phyloP scores from a whole-genome alignment of 1,284 basidiomycete genomes.

The Moesziomyces globuligerus region DNA sequence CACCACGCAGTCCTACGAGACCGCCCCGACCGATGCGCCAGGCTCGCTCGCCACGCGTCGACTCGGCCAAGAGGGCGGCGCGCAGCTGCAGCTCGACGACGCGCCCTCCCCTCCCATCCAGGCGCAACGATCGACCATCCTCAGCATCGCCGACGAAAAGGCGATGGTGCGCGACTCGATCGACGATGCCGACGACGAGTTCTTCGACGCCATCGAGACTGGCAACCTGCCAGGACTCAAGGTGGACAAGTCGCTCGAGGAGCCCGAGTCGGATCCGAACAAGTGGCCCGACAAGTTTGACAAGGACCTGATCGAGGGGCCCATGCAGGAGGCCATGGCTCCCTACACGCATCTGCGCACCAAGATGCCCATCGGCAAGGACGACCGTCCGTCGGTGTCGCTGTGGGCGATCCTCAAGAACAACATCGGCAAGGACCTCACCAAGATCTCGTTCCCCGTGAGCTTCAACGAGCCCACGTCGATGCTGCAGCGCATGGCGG shows the following conservation, averaged over 20 bases:
- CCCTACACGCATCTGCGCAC: slow-evolving; percentile 77
- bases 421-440: slow-evolving; percentile 95
- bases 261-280: slow-evolving; percentile 18
- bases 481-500: slow-evolving; percentile 80
- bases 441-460: slow-evolving; percentile 94
- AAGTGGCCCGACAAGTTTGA: slow-evolving; percentile 48
- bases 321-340: slow-evolving; percentile 25
- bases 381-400: slow-evolving; percentile 87
- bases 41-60: slow-evolving; percentile 41
- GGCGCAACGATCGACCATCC: slow-evolving; percentile 21
- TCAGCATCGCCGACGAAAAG: slow-evolving; percentile 32
- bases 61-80: slow-evolving; percentile 29
- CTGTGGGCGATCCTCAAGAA: slow-evolving; percentile 96
- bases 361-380: slow-evolving; percentile 76
- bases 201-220: slow-evolving; percentile 94
- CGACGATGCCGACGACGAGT: slow-evolving; percentile 93
- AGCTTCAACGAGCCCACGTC: slow-evolving; percentile 83
- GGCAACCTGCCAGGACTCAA: slow-evolving; percentile 67
- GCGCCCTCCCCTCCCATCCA: slow-evolving; percentile 30
- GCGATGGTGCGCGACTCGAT: slow-evolving; percentile 30
- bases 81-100: slow-evolving; percentile 37
- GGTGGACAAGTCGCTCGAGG: slow-evolving; percentile 50
- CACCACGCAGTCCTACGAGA: slow-evolving; percentile 16
- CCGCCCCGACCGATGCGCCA: slow-evolving; percentile 8
- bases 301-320: slow-evolving; percentile 42